Base-by-base conservation (phyloP, 192 early-diverging fungal species). In the Chytriomyces sp. region DNA sequence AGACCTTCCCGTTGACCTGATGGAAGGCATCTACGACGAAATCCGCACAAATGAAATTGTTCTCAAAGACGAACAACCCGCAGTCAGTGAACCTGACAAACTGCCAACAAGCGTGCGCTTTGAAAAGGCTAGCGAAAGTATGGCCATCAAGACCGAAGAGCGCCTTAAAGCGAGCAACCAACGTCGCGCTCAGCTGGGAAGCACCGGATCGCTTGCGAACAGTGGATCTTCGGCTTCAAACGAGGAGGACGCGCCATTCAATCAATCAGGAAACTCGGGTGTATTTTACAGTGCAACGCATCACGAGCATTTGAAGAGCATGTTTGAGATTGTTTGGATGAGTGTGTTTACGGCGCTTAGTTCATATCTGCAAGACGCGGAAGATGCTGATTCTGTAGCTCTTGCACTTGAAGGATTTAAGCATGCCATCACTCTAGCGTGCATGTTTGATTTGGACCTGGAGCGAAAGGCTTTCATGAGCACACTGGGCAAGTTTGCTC, bases 301-400 rank as follows among this genome's bases (percentile, higher is more conserved):
- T 49, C 82, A 93, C 50, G 96, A 94, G 65, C 95, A 98, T 79
- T 91, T 96, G 48, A 91, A 91, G 49, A 88, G 87, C 10, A 98
- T 98, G 96, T 96, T 98, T 83, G 91, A 93, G 59, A 89, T 91
- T 0, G 86, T 93, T 0, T 98, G 96, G 96, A 94, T 94, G 85
- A 86, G 93, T 0, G 85, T 95, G 24, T 85, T 96, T 53, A 93
- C 95, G 0, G 95, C 92, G 13, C 82, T 96, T 45, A 91, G 89
- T 61, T 88, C 88, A 61, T 93, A 93, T 2, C 81, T 96, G 73
- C 96, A 97, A 81, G 91, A 94, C 68, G 89, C 88, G 10, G 88
- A 93, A n/a, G 94, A 96, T 70, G 79, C 88, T 0, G 89, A 93
- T 16, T 91, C 89, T 0, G 79, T 88, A 44, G 64, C 77, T 45